These are phyloP conservation scores for Penicillium lagena DNA, from an alignment of 495 filamentous ascomycete genomes.

Conservation along the genomic window DNA sequence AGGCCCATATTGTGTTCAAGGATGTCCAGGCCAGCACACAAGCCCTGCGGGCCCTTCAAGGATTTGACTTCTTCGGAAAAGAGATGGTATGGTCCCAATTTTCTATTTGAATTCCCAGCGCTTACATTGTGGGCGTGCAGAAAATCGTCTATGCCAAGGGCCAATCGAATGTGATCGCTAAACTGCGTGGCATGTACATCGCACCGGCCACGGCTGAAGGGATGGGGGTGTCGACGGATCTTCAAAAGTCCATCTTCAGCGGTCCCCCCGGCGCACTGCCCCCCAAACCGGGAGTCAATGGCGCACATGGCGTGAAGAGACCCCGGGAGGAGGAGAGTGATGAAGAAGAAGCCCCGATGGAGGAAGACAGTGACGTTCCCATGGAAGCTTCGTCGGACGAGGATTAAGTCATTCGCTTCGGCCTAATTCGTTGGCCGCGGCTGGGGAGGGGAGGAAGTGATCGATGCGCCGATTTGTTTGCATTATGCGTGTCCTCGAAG, in stretches of 20 bases:
- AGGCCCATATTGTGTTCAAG: slow-evolving; percentile 87
- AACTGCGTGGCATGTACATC: slow-evolving; percentile 83
- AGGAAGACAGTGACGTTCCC: slow-evolving; percentile 56
- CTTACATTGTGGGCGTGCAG: slow-evolving; percentile 34
- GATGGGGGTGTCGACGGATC: slow-evolving; percentile 59
- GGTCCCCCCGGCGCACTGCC: slow-evolving; percentile 50
- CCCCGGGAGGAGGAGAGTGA: slow-evolving; percentile 65
- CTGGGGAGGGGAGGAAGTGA: slow-evolving; percentile 1
- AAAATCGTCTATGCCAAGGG: slow-evolving; percentile 84
- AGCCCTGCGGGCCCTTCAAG: slow-evolving; percentile 81
- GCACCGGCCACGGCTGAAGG: slow-evolving; percentile 46
- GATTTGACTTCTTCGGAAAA: slow-evolving; percentile 79
- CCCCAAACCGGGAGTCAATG: slow-evolving; percentile 31
- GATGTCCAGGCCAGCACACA: slow-evolving; percentile 83
- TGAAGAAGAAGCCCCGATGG: slow-evolving; percentile 66
- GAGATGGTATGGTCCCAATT: slow-evolving; percentile 60
- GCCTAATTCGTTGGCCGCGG: neutral
- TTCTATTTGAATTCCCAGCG: neutral
- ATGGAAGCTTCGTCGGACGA: slow-evolving; percentile 52
- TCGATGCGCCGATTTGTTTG: neutral
- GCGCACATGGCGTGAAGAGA: slow-evolving; percentile 52
- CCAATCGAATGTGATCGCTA: slow-evolving; percentile 77
- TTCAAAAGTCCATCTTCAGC: slow-evolving; percentile 78
- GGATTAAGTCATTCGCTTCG: slow-evolving; percentile 23
- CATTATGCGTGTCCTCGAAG: slow-evolving; percentile 1